Evolutionary conservation across 148 eudicot genomes (phyloP), one percentile per base, ranked within the genome.

Genomic region (Chenopodium album): DNA sequence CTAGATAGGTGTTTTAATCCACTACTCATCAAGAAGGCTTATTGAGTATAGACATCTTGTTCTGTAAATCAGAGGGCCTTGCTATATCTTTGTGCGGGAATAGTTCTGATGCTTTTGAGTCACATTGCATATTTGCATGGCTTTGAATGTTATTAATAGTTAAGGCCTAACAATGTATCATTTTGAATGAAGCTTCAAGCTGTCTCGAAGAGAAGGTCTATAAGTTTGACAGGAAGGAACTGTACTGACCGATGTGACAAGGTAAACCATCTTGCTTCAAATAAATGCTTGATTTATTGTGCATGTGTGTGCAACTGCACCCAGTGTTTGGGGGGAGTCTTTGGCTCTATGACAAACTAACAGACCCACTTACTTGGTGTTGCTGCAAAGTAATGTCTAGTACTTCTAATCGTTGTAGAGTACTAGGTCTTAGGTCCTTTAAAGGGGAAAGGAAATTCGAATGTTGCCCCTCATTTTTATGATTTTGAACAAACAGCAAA

Each of bases 171-270:
- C 20, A 31, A 34, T 34, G 22, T 48, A 56, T 60, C 26, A 17
- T 82, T 74, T 60, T 73, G 28, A 11, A 76, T 79, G 68, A 87
- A 90, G 92, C 84, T 90, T 71, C 86, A 86, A 76, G 71, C 80
- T 32, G 84, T 82, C 56, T 84, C 91, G 34, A 87, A 88, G 77
- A 85, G 83, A 46, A 88, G 88, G 82, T 76, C 74, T 20, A 82
- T 90, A 75, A 75, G 70, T 47, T 84, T 90, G 85, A 90, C 92
- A 0, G 92, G 91, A 82, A 87, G 92, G 70, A 90, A 90, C 80
- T 80, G 75, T 69, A 46, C 32, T 77, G 92, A 90, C 73, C 87
- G 91, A 31, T 86, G 82, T 85, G 92, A 88, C 81, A 74, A 90
- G 92, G 92, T 90, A 85, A 87, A 62, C 41, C 63, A 71, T 41